Percentiles rank a stretch among this genome's conserved stretches.
phyloP scores from a whole-genome alignment of 495 filamentous ascomycete genomes.

The Filosporella fistucella region DNA sequence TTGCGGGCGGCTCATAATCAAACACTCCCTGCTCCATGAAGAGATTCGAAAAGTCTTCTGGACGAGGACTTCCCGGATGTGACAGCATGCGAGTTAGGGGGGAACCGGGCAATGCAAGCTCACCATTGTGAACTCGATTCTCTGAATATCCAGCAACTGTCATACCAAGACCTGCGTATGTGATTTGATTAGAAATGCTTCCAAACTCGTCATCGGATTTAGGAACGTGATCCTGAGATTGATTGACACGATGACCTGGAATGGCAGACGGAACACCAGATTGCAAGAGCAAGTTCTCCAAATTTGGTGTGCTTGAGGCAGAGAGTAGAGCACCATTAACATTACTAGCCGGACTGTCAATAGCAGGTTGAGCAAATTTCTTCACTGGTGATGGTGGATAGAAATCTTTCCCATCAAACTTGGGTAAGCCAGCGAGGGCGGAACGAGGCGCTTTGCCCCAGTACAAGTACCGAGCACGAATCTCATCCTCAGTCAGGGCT shows the following conservation, averaged over 20 bases:
- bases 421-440: constrained; percentile 42
- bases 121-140: too few species aligned
- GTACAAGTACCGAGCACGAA: constrained; percentile 42
- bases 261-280: not conserved
- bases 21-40: constrained; percentile 15
- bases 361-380: constrained; percentile 6
- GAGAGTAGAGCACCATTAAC: not conserved
- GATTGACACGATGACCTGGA: too few species aligned
- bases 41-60: constrained; percentile 11
- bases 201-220: too few species aligned
- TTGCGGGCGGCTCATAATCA: constrained; percentile 15
- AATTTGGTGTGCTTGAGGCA: not conserved
- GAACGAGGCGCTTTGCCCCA: constrained; percentile 42
- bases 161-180: too few species aligned
- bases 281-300: not conserved
- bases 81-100: too few species aligned
- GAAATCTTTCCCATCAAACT: constrained; percentile 53
- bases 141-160: too few species aligned
- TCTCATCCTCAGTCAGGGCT: constrained; percentile 42
- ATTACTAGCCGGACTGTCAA: too few species aligned
- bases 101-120: too few species aligned
- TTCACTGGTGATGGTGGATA: constrained; percentile 48
- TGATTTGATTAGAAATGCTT: too few species aligned
- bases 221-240: too few species aligned
- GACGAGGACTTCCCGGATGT: too few species aligned